A percentile compares a stretch with the other conserved stretches of the same genome.
These are phyloP conservation scores for Chalciporus pseudorubinellus DNA, from an alignment of 768 basidiomycete genomes.

Conservation along the genomic window DNA sequence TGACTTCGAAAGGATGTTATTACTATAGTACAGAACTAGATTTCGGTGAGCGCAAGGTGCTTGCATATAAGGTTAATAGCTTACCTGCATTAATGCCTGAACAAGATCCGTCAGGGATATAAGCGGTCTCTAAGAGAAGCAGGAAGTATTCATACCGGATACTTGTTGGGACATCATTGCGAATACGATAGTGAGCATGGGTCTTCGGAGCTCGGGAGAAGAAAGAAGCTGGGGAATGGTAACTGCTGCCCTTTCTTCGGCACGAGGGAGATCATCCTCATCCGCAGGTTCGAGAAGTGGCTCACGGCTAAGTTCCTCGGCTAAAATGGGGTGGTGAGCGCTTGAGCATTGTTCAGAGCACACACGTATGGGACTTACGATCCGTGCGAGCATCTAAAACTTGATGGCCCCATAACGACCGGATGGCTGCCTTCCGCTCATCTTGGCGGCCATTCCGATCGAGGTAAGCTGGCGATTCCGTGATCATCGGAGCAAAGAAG, in stretches of 20 bases:
- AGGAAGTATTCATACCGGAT: slow-evolving; percentile 48
- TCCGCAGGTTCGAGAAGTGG: slow-evolving; percentile 22
- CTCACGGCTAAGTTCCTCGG: slow-evolving; percentile 27
- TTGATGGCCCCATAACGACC: slow-evolving; percentile 53
- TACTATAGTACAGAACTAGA: slow-evolving; percentile 87
- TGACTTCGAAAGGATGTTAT: slow-evolving; percentile 77
- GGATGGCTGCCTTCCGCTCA: slow-evolving; percentile 44
- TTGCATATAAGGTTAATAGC: neutral
- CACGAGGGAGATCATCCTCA: slow-evolving; percentile 15
- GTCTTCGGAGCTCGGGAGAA: slow-evolving; percentile 53
- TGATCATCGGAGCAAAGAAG: slow-evolving; percentile 48
- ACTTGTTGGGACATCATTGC: slow-evolving; percentile 79
- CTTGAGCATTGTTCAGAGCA: neutral
- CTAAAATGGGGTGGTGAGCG: slow-evolving; percentile 13
- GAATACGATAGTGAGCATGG: slow-evolving; percentile 63
- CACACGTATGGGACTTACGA: slow-evolving; percentile 17
- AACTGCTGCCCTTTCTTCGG: slow-evolving; percentile 33
- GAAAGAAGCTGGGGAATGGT: slow-evolving; percentile 54
- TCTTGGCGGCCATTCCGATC: slow-evolving; percentile 45
- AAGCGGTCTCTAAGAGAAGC: neutral
- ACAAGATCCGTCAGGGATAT: neutral
- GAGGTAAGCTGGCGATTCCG: slow-evolving; percentile 76
- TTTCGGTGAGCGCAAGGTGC: slow-evolving; percentile 1
- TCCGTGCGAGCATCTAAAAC: slow-evolving; percentile 26
- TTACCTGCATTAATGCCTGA: slow-evolving; percentile 75